Evolutionary conservation across 306 rosid species (phyloP).

Genomic region (Prunus davidiana): DNA sequence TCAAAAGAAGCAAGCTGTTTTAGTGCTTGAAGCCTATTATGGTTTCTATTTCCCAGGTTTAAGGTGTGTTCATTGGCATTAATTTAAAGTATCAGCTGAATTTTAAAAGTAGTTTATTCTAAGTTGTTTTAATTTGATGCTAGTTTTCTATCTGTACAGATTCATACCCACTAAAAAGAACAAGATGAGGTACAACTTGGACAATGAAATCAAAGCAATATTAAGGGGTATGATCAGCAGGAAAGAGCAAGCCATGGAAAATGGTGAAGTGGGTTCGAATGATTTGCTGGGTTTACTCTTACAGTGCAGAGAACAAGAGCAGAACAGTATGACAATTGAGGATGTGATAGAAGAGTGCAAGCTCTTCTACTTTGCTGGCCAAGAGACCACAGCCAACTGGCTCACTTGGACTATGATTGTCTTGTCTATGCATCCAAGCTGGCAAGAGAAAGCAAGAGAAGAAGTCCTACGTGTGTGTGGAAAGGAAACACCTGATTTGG

Average conservation of each 20-base stretch:
- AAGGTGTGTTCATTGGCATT: slow-evolving; percentile 19
- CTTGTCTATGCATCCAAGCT: slow-evolving; percentile 36
- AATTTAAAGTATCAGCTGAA: neutral
- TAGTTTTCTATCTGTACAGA: slow-evolving; percentile 4
- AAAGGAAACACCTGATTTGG: slow-evolving; percentile 17
- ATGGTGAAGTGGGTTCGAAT: slow-evolving; percentile 17
- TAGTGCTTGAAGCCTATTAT: slow-evolving; percentile 36
- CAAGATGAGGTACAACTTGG: slow-evolving; percentile 30
- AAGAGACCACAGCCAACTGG: slow-evolving; percentile 43
- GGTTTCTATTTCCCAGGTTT: slow-evolving; percentile 42
- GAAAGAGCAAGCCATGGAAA: slow-evolving; percentile 28
- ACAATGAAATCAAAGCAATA: slow-evolving; percentile 34
- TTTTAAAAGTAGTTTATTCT: no score
- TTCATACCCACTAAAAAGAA: slow-evolving; percentile 45
- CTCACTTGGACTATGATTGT: slow-evolving; percentile 50
- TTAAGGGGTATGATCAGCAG: slow-evolving; percentile 26
- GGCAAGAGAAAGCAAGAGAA: slow-evolving; percentile 52
- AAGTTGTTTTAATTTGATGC: neutral
- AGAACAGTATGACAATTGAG: slow-evolving; percentile 30
- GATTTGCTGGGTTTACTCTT: slow-evolving; percentile 41
- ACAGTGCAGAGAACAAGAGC: slow-evolving; percentile 18
- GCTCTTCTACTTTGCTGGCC: slow-evolving; percentile 52
- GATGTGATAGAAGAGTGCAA: slow-evolving; percentile 61
- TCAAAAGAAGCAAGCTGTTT: slow-evolving; percentile 29
- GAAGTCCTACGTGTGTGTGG: slow-evolving; percentile 35